phyloP scores from a whole-genome alignment of 345 rosid species.

The Rhodomyrtus tomentosa region DNA sequence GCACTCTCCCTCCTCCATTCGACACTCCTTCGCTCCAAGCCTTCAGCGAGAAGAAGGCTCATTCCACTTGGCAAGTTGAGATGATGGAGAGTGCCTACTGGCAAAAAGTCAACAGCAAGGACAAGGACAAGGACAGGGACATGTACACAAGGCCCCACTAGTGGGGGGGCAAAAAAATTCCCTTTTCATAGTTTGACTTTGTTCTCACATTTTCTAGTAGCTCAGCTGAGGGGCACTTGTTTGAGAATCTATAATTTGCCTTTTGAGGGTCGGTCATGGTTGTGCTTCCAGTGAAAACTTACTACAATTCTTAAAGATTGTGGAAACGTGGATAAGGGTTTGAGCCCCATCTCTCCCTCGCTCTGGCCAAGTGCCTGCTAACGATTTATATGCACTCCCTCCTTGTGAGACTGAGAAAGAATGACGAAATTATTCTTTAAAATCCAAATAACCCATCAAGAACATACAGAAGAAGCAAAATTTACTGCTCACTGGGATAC shows the following conservation, averaged over 20 bases:
- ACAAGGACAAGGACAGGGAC: neutral
- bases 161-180: neutral
- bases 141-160: neutral
- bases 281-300: neutral
- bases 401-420: neutral
- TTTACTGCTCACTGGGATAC: neutral
- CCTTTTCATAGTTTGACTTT: neutral
- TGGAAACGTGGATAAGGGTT: neutral
- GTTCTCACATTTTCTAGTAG: neutral
- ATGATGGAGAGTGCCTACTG: conserved; percentile 38
- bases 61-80: conserved; percentile 34
- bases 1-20: conserved; percentile 39
- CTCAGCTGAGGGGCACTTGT: neutral
- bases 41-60: conserved; percentile 22
- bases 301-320: neutral
- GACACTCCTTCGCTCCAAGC: conserved; percentile 18
- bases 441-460: neutral
- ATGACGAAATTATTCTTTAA: neutral
- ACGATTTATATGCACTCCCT: neutral
- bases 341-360: neutral
- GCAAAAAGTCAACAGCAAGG: neutral
- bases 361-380: neutral
- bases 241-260: neutral
- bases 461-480: neutral
- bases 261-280: neutral